phyloP scores from a whole-genome alignment of 2,329 filamentous ascomycete species.

The Aureobasidium sp. region DNA sequence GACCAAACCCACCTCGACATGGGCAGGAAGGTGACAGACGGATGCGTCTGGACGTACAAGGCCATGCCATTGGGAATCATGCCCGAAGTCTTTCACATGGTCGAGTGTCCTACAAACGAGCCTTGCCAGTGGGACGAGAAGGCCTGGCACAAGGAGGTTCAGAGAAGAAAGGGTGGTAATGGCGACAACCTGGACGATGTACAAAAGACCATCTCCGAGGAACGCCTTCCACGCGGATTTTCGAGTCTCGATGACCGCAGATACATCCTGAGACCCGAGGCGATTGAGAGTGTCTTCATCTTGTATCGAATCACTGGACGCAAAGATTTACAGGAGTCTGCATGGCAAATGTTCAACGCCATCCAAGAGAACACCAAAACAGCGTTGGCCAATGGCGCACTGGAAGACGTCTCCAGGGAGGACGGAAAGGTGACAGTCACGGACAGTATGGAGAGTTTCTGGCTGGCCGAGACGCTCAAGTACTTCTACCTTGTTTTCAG shows the following conservation, averaged over 20 bases:
- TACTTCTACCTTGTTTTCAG: conserved; percentile 42
- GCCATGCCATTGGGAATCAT: conserved; percentile 49
- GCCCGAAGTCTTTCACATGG: conserved; percentile 49
- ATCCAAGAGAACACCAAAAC: conserved; percentile 36
- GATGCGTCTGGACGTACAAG: conserved; percentile 56
- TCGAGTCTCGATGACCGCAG: conserved; percentile 34
- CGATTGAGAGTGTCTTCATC: conserved; percentile 53
- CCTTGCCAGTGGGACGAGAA: conserved; percentile 47
- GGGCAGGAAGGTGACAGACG: conserved; percentile 49
- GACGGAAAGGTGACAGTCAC: conserved; percentile 28
- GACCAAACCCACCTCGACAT: conserved; percentile 46
- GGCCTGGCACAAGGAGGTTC: conserved; percentile 37
- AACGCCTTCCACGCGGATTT: conserved; percentile 37
- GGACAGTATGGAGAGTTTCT: conserved; percentile 43
- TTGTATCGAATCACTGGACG: conserved; percentile 52
- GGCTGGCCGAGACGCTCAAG: conserved; percentile 42
- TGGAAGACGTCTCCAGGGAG: conserved; percentile 33
- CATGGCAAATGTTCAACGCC: conserved; percentile 43
- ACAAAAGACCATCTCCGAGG: conserved; percentile 28
- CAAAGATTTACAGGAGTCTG: conserved; percentile 34
- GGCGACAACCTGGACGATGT: conserved; percentile 14
- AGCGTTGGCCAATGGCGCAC: conserved; percentile 36
- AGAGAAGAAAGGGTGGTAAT: conserved; percentile 12
- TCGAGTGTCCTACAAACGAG: conserved; percentile 37
- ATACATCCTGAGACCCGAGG: conserved; percentile 46